A percentile compares a stretch with the other conserved stretches of the same genome.
These are phyloP conservation scores for Cercis canadensis DNA, from an alignment of 306 rosid genomes.

Conservation along the genomic window DNA sequence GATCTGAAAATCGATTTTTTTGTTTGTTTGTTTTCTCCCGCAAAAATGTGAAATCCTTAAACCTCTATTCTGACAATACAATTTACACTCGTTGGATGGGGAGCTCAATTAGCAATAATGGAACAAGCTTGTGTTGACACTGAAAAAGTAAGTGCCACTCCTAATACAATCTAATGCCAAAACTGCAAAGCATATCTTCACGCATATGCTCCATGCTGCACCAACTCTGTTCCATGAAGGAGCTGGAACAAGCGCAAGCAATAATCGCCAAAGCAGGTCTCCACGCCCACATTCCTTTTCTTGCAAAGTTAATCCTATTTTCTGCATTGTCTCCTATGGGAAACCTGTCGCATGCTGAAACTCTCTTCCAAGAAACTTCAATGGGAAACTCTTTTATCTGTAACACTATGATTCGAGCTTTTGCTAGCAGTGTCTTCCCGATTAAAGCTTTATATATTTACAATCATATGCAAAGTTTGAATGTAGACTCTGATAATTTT, in stretches of 20 bases:
- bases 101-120: conserved; percentile 87
- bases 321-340: conserved; percentile 64
- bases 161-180: conserved; percentile 30
- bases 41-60: too few relatives aligned
- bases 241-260: conserved; percentile 55
- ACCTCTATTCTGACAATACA: too few relatives aligned
- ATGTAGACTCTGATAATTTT: conserved; percentile 47
- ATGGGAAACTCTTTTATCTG: conserved; percentile 55
- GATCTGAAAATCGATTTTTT: too few relatives aligned
- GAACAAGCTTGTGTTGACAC: conserved; percentile 95
- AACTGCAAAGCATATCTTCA: conserved; percentile 17
- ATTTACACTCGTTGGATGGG: conserved; percentile 96
- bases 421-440: conserved; percentile 56
- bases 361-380: conserved; percentile 59
- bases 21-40: too few relatives aligned
- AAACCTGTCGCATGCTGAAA: conserved; percentile 59
- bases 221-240: conserved; percentile 52
- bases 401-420: conserved; percentile 75
- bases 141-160: conserved; percentile 60
- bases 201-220: conserved; percentile 36
- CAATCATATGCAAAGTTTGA: conserved; percentile 46
- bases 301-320: conserved; percentile 48
- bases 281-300: conserved; percentile 26
- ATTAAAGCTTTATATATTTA: conserved; percentile 51
- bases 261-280: conserved; percentile 56